Base-by-base conservation (phyloP, 192 early-diverging fungal genomes). In the Coemansia sp. region DNA sequence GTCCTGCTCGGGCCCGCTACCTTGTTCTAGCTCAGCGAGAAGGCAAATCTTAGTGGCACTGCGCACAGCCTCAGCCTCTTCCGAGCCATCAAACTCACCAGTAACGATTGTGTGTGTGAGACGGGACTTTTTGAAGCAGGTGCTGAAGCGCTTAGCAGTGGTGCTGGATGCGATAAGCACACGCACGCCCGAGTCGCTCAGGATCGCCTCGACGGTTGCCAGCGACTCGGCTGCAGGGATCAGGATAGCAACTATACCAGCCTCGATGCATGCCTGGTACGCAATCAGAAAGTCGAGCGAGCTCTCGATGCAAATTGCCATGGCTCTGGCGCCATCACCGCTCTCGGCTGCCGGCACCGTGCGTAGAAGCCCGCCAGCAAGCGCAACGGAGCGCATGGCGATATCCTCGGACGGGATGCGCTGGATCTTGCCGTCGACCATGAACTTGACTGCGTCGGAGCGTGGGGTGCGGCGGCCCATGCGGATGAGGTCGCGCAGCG, bases 251-350 rank as follows among this genome's bases (percentile, higher is more conserved):
- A 58, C 67, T 2, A 81, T 43, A 2, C 66, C 79, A 1, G 74
- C 67, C 43, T 75, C 73, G 4, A 81, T 56, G 58, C 79, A 81
- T 1, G 79, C 79, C 60, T 69, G 79, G 67, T 76, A 76, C 21
- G 61, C 74, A 2, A 76, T 55, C 12, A 71, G 65, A 20, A 69
- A 63, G 57, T 75, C 70, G 25, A 40, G 34, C 26, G 70, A 70
- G 28, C 45, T 59, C 20, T 63, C 58, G 21, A 81, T 55, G n/a
- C 64, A 61, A 30, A 81, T 49, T 0, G 58, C 66, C 8, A 58
- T 70, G 0, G 79, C 25, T 28, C 35, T 63, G 20, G 16, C 30
- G 1, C n/a, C n/a, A n/a, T 15, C 34, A 15, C 31, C 23, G 20
- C 25, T 21, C 7, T n/a, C 26, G 18, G 7, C 39, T 20, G 25